Percentiles rank a stretch among this genome's conserved stretches.
These are phyloP conservation scores for Tetrastigma voinierianum DNA, from an alignment of 164 flowering plant genomes.

Conservation along the genomic window DNA sequence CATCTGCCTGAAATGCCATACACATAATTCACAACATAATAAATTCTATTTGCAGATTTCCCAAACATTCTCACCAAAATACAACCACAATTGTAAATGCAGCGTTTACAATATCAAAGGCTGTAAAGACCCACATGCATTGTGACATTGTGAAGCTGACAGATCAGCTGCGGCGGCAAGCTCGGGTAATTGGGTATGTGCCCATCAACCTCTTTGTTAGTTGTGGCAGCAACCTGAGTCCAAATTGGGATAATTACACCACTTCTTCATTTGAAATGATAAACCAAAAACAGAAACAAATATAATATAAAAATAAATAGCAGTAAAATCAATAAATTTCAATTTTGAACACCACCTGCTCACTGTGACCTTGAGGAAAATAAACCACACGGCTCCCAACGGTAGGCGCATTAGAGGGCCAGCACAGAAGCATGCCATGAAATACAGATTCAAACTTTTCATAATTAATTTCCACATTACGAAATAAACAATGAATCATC, in stretches of 20 bases:
- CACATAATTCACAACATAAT: not conserved
- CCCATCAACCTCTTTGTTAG: slow-evolving; percentile 77
- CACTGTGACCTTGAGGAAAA: slow-evolving; percentile 92
- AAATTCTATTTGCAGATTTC: not conserved
- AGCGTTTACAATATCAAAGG: not conserved
- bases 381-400: slow-evolving; percentile 80
- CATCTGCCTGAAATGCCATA: slow-evolving; percentile 71
- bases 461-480: too few species aligned
- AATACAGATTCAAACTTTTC: too few species aligned
- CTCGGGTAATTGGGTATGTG: slow-evolving; percentile 87
- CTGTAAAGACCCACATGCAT: slow-evolving; percentile 68
- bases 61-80: not conserved
- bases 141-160: slow-evolving; percentile 84
- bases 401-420: slow-evolving; percentile 87
- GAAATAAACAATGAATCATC: not conserved
- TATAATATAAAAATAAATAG: not conserved
- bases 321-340: not conserved
- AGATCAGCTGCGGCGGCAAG: slow-evolving; percentile 80
- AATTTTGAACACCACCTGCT: slow-evolving; percentile 49
- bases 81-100: not conserved
- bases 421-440: slow-evolving; percentile 97
- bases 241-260: slow-evolving; percentile 4
- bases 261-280: not conserved
- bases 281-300: not conserved
- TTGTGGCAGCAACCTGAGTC: slow-evolving; percentile 72